Evolutionary conservation across 768 basidiomycete genomes (phyloP), one percentile per base, ranked within the genome.

Genomic region (Sutorius australiensis): DNA sequence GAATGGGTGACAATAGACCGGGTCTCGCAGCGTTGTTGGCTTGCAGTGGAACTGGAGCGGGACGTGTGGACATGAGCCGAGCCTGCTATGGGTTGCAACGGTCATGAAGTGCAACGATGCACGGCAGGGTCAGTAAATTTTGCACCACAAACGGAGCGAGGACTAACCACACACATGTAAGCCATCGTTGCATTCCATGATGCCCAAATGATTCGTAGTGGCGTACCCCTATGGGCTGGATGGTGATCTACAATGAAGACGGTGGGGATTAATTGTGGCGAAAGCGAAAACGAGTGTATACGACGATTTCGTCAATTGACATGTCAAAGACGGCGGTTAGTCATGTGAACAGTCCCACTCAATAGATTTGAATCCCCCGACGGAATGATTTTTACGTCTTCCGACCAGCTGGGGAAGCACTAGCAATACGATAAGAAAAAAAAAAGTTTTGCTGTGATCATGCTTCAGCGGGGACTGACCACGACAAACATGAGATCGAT

Each of bases 361-460:
- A 38, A 58, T 56, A 48, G 19, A 51, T 37, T 54, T 16, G 39
- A 27, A 21, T 30, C 44, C 24, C 33, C 50, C 9, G 36, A 33
- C 43, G 17, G 46, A 39, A 48, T 19, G 44, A 19, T 2, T 28
- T 41, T 64, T 63, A 66, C 63, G 63, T 60, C 51, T 60, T 66
- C 21, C 11, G 33, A 45, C 50, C 11, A 36, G 50, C 21, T 10
- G n/a, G n/a, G 28, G 24, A 52, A 42, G 45, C 37, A 21, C 17
- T 38, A 21, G 31, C n/a, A 32, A 50, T 62, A 33, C n/a, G 36
- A 52, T 62, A 54, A 46, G 42, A 41, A 48, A 54, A 46, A 39
- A 41, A 48, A 45, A 21, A 11, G 16, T 17, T 43, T 46, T 44
- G n/a, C 21, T 30, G 59, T 31, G 9, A 57, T 47, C 38, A 37